These are phyloP conservation scores for Excoecaria agallocha DNA, from an alignment of 345 rosid species.

Conservation along the genomic window DNA sequence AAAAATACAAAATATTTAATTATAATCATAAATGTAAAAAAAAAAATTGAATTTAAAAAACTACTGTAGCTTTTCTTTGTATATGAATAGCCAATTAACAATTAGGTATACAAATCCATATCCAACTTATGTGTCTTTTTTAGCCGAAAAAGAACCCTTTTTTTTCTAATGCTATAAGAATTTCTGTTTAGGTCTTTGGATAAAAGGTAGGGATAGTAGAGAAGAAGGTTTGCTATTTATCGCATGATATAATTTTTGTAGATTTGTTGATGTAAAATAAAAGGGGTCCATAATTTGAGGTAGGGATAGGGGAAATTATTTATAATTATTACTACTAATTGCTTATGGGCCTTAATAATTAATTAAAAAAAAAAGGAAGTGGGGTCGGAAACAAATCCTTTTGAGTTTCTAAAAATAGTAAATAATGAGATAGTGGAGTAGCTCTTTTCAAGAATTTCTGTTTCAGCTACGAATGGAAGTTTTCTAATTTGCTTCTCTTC, in stretches of 20 bases:
- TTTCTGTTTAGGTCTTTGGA: background rate
- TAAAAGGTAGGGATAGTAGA: background rate
- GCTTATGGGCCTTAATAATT: constrained; percentile 10
- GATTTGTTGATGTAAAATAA: background rate
- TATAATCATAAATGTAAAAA: too few species aligned
- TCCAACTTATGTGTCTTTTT: background rate
- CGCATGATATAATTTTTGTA: background rate
- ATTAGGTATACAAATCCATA: too few species aligned
- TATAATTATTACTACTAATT: too few species aligned
- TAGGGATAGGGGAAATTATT: background rate
- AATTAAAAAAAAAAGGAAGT: background rate
- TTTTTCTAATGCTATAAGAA: background rate
- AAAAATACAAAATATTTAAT: too few species aligned
- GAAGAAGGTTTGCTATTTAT: constrained; percentile 16
- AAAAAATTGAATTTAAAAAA: too few species aligned
- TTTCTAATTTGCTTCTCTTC: background rate
- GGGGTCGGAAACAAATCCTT: background rate
- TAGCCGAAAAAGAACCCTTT: background rate
- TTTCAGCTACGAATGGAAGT: constrained; percentile 10
- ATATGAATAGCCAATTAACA: too few species aligned
- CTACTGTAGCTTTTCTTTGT: too few species aligned
- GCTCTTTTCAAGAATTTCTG: constrained; percentile 9
- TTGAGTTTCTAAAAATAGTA: constrained; percentile 21
- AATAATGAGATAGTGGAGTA: background rate
- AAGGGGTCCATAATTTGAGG: constrained; percentile 18